A percentile compares a stretch with the other conserved stretches of the same genome.
These are phyloP conservation scores for Penicillium sp. DNA, from an alignment of 2,329 filamentous ascomycete genomes.

Conservation along the genomic window DNA sequence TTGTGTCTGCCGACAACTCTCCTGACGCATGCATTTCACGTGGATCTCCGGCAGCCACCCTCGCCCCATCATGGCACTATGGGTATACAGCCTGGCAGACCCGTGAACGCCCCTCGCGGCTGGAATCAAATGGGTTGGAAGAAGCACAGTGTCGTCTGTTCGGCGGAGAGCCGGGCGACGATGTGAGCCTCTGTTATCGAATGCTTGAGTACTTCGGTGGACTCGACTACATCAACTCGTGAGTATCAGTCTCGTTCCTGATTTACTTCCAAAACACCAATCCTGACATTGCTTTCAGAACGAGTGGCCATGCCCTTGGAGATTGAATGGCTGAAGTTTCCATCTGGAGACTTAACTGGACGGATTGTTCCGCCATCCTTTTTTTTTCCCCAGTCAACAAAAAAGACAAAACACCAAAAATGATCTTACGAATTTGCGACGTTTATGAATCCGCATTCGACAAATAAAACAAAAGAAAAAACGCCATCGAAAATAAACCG, in stretches of 20 bases:
- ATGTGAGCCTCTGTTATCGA: constrained; percentile 46
- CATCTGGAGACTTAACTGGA: neutral
- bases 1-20: constrained; percentile 19
- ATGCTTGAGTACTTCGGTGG: constrained; percentile 53
- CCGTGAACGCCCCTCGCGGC: constrained; percentile 33
- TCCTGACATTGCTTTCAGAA: constrained; percentile 21
- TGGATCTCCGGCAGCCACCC: constrained; percentile 29
- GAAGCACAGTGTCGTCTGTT: constrained; percentile 48
- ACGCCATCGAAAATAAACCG: constrained; percentile 13
- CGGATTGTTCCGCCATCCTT: neutral
- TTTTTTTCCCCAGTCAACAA: constrained; percentile 12
- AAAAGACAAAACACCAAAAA: constrained; percentile 17
- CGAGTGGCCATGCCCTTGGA: constrained; percentile 27
- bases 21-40: constrained; percentile 22
- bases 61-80: constrained; percentile 45
- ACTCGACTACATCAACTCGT: constrained; percentile 50
- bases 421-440: constrained; percentile 21
- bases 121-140: constrained; percentile 34
- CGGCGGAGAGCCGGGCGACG: constrained; percentile 47
- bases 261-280: constrained; percentile 8
- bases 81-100: constrained; percentile 43
- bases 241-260: constrained; percentile 23
- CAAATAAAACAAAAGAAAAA: constrained; percentile 18
- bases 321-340: constrained; percentile 21
- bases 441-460: constrained; percentile 20